Evolutionary conservation across 495 filamentous ascomycete species (phyloP).

Genomic region (Penicillium chermesinum): DNA sequence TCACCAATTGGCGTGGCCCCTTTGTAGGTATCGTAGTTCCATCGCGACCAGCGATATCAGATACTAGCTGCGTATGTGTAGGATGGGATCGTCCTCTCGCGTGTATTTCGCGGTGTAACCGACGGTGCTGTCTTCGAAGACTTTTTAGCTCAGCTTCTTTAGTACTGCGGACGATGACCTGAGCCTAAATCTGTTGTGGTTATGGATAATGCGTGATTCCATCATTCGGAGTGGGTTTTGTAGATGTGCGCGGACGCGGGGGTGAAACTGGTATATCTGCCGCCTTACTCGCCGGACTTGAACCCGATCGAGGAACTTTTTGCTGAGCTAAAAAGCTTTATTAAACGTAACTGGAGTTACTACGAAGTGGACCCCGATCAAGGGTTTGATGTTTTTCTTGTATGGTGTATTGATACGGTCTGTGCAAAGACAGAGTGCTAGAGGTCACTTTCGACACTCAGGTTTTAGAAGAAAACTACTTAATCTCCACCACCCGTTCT

Average conservation of each 20-base stretch:
- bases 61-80: conserved; percentile 23
- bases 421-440: conserved; percentile 5
- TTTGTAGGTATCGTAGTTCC: not conserved
- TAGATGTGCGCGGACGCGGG: conserved; percentile 2
- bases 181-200: conserved; percentile 38
- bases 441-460: conserved; percentile 4
- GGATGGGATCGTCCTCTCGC: conserved; percentile 31
- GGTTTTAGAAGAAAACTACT: not conserved
- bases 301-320: conserved; percentile 18
- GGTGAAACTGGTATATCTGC: conserved; percentile 17
- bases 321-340: conserved; percentile 16
- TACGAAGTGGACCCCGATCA: conserved; percentile 1
- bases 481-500: too few relatives aligned
- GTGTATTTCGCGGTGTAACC: conserved; percentile 33
- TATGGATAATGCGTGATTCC: conserved; percentile 45
- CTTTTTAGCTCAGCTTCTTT: conserved; percentile 37
- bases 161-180: conserved; percentile 31
- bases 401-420: conserved; percentile 4
- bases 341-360: conserved; percentile 3
- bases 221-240: conserved; percentile 26
- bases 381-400: conserved; percentile 5
- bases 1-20: not conserved
- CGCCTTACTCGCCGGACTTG: conserved; percentile 15
- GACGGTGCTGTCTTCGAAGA: conserved; percentile 35
- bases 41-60: conserved; percentile 1